A percentile compares a stretch with the other conserved stretches of the same genome.
Conservation (phyloP, 164 flowering plant species). For the Paratinospora sagittata region DNA sequence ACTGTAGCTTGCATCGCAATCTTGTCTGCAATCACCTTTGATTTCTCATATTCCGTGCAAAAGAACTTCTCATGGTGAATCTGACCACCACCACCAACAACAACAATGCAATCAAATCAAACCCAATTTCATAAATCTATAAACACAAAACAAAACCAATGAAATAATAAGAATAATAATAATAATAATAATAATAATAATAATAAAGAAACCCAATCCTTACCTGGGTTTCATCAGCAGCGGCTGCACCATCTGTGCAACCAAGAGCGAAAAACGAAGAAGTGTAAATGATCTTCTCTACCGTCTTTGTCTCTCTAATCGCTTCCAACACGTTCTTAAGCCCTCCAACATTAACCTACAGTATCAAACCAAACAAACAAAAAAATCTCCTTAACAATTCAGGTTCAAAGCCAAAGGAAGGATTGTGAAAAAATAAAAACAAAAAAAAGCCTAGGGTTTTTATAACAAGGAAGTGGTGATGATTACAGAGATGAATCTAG, state of each 20-base stretch:
- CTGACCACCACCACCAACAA: constrained; percentile 25
- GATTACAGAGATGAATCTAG: constrained; percentile 57
- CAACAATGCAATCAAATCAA: constrained; percentile 1
- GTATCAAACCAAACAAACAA: background rate
- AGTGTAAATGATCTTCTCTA: constrained; percentile 76
- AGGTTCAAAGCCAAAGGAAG: too few species aligned
- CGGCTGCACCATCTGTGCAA: constrained; percentile 69
- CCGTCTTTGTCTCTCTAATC: constrained; percentile 44
- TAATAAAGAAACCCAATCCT: background rate
- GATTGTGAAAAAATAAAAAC: too few species aligned
- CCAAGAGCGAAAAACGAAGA: constrained; percentile 95
- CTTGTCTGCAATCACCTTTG: constrained; percentile 79
- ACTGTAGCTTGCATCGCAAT: constrained; percentile 69
- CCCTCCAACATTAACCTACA: constrained; percentile 83
- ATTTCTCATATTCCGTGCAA: constrained; percentile 90
- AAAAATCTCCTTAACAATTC: background rate
- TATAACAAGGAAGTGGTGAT: too few species aligned
- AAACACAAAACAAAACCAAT: background rate
- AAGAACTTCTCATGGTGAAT: constrained; percentile 64
- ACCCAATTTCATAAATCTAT: background rate
- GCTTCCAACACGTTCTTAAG: constrained; percentile 70
- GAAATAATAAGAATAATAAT: background rate
- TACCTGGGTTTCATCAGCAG: constrained; percentile 82
- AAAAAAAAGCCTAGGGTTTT: too few species aligned
- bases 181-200: too few species aligned